Evolutionary conservation across 2,329 filamentous ascomycete species (phyloP), one percentile per base, ranked within the genome.

Genomic region (Arthrobotrys conoides): DNA sequence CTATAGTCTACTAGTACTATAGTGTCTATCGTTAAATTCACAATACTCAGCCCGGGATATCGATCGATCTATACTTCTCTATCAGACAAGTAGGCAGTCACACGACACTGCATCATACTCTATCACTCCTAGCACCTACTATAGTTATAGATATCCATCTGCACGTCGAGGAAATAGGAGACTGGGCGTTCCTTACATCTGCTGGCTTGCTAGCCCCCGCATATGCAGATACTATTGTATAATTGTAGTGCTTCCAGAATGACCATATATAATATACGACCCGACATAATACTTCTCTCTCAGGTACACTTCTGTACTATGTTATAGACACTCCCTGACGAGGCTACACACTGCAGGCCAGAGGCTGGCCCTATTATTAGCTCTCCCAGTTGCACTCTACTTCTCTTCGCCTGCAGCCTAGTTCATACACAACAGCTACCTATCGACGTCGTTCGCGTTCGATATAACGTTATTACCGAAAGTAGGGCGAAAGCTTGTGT

Each of bases 391-490:
- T 48, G n/a, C 27, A 30, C 27, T 30, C 27, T 30, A 3, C 3
- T 10, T 36, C 33, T 36, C 33, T 22, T 20, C 44, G 6, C 18
- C 3, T 48, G 44, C 4, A 22, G 48, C 20, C 48, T 51, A 24
- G n/a, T n/a, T n/a, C n/a, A n/a, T n/a, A n/a, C n/a, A n/a, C n/a
- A n/a, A n/a, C n/a, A n/a, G 20, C 48, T 8, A 51, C n/a, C 44
- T 12, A 20, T 46, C 44, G 10, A 18, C 10, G 44, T 8, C n/a
- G 10, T 2, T 24, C 10, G 4, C 14, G 9, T 49, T 2, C 24
- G 9, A 49, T 49, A 53, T 57, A 57, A 57, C 53, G 53, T 57
- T 57, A 57, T 57, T 36, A 12, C 27, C 53, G 53, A 36, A 10
- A 10, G 30, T 24, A 6, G 53, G n/a, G 53, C 53, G 5, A 36